Evolutionary conservation across 139 green algal species (phyloP), one percentile per base, ranked within the genome.

Genomic region (Closterium sp.): DNA sequence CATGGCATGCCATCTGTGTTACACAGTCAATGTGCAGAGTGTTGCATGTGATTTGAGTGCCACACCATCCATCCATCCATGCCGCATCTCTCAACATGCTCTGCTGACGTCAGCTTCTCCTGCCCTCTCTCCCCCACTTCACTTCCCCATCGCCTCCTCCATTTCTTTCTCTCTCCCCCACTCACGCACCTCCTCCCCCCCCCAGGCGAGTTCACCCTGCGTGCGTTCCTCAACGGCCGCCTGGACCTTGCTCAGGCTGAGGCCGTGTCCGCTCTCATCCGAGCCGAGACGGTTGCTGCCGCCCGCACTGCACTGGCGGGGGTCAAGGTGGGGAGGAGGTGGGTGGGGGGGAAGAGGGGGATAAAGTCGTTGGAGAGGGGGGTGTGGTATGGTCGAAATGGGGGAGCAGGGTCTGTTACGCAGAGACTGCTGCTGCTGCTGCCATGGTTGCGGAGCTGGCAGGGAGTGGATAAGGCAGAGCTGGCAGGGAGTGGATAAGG

Each of bases 181-280:
- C 43, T 16, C 43, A 1, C 43, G 21, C 12, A 69, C 43, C 3
- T 16, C 8, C 43, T 28, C 43, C 43, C 0, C 43, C 43, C 8
- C 43, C 66, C 87, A 1, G 98, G 98, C 2, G 98, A 99, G 95
- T 99, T 99, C 96, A 99, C 98, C 0, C 94, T 99, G 55, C 94
- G 98, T 0, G 98, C 98, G 12, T 99, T 99, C 92, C 94, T 99
- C 23, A 99, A 99, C 92, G 98, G 98, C n/a, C 95, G 97, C 33
- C 32, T 96, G 28, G 93, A 95, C 90, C 86, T 95, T 10, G 35
- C 93, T 84, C 94, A 98, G 95, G 98, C 98, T 0, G 98, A 99
- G 95, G 95, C 94, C 33, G 96, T 99, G 33, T 88, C 94, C 4
- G 88, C 97, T 94, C 96, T 99, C 31, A 85, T 99, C 0, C 84